Percentiles rank a stretch among this genome's conserved stretches.
Conservation (phyloP, 805 yeast genomes). For the Pichia eremophila region DNA sequence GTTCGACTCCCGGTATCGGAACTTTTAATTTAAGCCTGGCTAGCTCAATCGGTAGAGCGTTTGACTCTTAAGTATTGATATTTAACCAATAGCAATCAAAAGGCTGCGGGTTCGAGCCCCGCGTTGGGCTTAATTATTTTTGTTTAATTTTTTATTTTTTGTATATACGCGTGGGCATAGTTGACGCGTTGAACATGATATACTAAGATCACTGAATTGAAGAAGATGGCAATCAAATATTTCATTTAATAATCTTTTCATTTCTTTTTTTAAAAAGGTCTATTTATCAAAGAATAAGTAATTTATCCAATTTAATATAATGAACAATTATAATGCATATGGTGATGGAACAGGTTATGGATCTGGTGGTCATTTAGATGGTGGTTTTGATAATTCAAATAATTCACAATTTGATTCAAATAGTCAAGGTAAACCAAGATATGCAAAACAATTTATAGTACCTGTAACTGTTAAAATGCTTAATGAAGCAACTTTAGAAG, state of each 20-base stretch:
- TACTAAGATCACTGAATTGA: too few relatives aligned
- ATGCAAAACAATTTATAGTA: constrained; percentile 30
- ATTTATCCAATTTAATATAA: not conserved
- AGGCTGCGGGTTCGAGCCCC: too few relatives aligned
- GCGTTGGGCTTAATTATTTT: constrained; percentile 1
- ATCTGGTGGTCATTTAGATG: constrained; percentile 16
- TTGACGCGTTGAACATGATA: not conserved
- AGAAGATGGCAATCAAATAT: too few relatives aligned
- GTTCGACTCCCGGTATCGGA: constrained; percentile 36
- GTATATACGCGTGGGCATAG: too few relatives aligned
- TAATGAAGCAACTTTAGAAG: constrained; percentile 44
- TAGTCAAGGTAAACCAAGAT: constrained; percentile 9
- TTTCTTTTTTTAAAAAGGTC: too few relatives aligned
- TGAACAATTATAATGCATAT: constrained; percentile 30
- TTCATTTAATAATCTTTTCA: too few relatives aligned
- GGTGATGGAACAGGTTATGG: constrained; percentile 31
- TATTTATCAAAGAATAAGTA: too few relatives aligned
- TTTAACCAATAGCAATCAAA: not conserved
- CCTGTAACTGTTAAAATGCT: constrained; percentile 75
- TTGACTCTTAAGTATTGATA: constrained; percentile 1
- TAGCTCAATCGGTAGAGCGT: constrained; percentile 8
- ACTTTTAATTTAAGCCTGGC: constrained; percentile 9
- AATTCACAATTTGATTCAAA: not conserved
- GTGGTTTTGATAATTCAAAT: constrained; percentile 19
- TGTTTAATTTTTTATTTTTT: not conserved